Evolutionary conservation across 192 early-diverging fungal genomes (phyloP).

Genomic region (Phlyctochytrium bullatum): DNA sequence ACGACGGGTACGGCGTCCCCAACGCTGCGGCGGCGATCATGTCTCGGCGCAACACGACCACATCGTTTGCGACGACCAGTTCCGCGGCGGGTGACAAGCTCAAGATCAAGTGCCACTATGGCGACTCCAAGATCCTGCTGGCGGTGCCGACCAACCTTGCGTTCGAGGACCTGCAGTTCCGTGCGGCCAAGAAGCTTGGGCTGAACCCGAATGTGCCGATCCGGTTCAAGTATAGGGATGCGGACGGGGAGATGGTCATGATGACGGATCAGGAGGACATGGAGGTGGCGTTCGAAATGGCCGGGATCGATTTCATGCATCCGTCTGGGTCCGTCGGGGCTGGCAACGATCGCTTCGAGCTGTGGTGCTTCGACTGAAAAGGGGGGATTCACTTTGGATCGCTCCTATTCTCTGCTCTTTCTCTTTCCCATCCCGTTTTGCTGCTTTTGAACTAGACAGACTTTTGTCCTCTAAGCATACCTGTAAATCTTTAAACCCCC

Average conservation of each 20-base stretch:
- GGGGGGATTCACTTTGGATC: too few species aligned
- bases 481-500: too few species aligned
- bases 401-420: too few species aligned
- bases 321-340: not conserved
- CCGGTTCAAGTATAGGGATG: constrained; percentile 80
- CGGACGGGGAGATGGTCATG: constrained; percentile 78
- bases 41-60: not conserved
- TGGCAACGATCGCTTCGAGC: constrained; percentile 24
- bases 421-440: too few species aligned
- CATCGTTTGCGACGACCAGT: not conserved
- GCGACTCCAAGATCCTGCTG: constrained; percentile 59
- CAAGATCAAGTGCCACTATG: constrained; percentile 68
- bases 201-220: constrained; percentile 31
- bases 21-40: not conserved
- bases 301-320: constrained; percentile 24
- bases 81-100: constrained; percentile 22
- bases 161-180: constrained; percentile 48
- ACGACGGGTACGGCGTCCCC: not conserved
- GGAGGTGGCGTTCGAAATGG: constrained; percentile 76
- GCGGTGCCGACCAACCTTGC: constrained; percentile 50
- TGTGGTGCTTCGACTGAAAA: constrained; percentile 27
- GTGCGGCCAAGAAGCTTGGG: constrained; percentile 65
- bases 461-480: too few species aligned
- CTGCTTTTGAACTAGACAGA: too few species aligned
- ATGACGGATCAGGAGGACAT: constrained; percentile 92